These are phyloP conservation scores for Beta vulgaris DNA, from an alignment of 148 eudicot genomes.

Conservation along the genomic window DNA sequence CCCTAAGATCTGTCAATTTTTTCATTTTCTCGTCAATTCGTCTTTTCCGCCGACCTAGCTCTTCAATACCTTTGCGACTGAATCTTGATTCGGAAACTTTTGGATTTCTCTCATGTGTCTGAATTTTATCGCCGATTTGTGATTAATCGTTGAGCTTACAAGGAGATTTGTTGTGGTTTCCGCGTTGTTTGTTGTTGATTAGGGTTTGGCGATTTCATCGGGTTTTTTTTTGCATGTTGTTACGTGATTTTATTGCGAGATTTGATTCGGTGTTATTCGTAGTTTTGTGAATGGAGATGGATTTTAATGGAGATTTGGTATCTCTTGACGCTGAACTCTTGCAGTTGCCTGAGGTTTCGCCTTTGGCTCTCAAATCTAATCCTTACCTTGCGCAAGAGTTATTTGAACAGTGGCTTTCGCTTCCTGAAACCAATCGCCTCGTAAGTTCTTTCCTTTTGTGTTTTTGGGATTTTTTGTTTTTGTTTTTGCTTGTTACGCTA, in stretches of 20 bases:
- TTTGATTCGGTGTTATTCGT: constrained; percentile 27
- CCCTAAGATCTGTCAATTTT: neutral
- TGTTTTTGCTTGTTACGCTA: neutral
- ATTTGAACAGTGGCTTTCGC: constrained; percentile 89
- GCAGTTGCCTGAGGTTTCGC: constrained; percentile 79
- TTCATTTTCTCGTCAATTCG: neutral
- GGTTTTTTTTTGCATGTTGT: constrained; percentile 22
- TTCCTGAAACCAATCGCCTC: constrained; percentile 61
- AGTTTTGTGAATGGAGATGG: constrained; percentile 54
- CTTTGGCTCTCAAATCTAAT: constrained; percentile 62
- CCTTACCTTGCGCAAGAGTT: constrained; percentile 71
- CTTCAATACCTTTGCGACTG: neutral
- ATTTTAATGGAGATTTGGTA: constrained; percentile 65
- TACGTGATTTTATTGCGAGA: constrained; percentile 25
- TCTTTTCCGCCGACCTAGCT: too few species aligned
- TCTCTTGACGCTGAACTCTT: constrained; percentile 62
- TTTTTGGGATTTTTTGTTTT: neutral
- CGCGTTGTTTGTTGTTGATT: neutral
- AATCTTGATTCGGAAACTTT: constrained; percentile 3
- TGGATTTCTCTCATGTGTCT: neutral
- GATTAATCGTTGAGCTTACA: neutral
- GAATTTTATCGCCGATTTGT: constrained; percentile 12
- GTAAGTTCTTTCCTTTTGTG: constrained; percentile 29
- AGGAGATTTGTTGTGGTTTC: constrained; percentile 4
- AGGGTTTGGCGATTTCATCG: constrained; percentile 24